Conservation (phyloP, 2,329 filamentous ascomycete species). For the Coleophoma cylindrospora region DNA sequence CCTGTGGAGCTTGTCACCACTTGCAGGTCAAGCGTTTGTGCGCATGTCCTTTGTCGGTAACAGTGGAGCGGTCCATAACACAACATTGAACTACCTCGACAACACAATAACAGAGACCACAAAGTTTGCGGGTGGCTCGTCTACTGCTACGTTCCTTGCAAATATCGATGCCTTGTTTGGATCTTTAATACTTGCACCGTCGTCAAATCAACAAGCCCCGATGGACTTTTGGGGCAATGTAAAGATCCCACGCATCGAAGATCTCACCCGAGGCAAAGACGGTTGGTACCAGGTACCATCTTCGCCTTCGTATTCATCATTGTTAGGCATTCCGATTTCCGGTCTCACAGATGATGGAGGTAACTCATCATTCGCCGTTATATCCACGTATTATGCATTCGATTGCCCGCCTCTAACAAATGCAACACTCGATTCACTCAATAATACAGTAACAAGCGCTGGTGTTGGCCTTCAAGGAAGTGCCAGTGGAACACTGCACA, state of each 20-base stretch:
- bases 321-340: neutral
- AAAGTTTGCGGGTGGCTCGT: neutral
- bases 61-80: neutral
- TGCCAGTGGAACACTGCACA: neutral
- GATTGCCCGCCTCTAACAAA: neutral
- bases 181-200: neutral
- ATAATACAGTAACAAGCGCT: neutral
- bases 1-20: conserved; percentile 5
- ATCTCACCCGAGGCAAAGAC: neutral
- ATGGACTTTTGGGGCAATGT: neutral
- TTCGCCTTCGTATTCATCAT: neutral
- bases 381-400: neutral
- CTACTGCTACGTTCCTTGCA: neutral
- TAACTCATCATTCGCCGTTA: neutral
- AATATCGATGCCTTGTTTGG: neutral
- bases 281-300: neutral
- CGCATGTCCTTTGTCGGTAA: neutral
- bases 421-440: neutral
- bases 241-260: neutral
- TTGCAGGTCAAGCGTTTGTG: conserved; percentile 2
- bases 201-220: neutral
- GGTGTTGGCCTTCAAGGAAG: neutral
- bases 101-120: neutral
- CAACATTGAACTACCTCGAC: neutral
- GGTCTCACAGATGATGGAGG: neutral